Evolutionary conservation across 768 basidiomycete species (phyloP), one percentile per base, ranked within the genome.

Genomic region (Agrocybe pediades): DNA sequence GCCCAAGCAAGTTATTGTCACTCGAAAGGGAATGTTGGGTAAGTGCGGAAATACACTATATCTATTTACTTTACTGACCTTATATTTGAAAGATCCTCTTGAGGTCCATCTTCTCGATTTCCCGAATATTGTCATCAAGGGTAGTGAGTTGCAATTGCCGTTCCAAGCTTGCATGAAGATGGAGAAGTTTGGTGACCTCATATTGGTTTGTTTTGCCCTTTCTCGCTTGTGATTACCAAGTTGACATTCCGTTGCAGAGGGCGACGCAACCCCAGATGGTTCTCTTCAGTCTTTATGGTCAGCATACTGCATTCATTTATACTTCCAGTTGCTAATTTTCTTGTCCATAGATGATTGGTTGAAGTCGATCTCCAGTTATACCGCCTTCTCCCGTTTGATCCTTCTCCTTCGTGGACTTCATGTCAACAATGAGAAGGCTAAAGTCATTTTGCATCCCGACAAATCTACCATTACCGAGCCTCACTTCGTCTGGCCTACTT

Each of bases 141-240:
- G 97, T 53, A 95, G 92, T 60, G 97, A 99, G 70, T 78, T 99
- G 44, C 97, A 99, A 65, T 77, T 98, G 53, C 97, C 97, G 0
- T 99, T 99, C 95, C 96, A 98, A 73, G 96, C 97, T 15, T 96
- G 95, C 63, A 95, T 99, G 92, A 98, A 98, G 80, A 95, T 98
- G 89, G 97, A 99, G 82, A 98, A 98, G 73, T 98, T 99, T 62
- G 97, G 97, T 75, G 97, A 99, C 69, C 77, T 99, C 57, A 98
- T 98, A 60, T 70, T 98, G 68, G 88, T 87, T 66, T 47, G 79
- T 26, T 16, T 27, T 23, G 19, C 20, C 49, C 29, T 49, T 41
- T 8, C 15, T 24, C 33, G 2, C 41, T 33, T 13, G n/a, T n/a
- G n/a, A 39, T 33, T 50, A 27, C 40, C 41, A 2, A 52, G 49